A percentile compares a stretch with the other conserved stretches of the same genome.
Conservation (phyloP, 768 basidiomycete species). For the Filobasidium wieringae region DNA sequence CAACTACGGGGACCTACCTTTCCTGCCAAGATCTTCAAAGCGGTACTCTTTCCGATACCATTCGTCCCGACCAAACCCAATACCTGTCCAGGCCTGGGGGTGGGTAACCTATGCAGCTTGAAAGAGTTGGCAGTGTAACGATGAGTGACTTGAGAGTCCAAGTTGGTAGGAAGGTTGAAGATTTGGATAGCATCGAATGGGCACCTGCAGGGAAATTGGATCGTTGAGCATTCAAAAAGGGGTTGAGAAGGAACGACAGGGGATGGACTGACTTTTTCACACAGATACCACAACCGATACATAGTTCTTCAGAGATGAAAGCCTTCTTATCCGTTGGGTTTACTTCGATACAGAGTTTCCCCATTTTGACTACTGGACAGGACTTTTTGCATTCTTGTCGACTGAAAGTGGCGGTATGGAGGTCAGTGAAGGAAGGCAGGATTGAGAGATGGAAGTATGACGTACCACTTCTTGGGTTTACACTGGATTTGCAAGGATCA, state of each 20-base stretch:
- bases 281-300: slow-evolving; percentile 99
- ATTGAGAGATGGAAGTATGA: neutral
- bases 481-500: slow-evolving; percentile 42
- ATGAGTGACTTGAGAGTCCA: slow-evolving; percentile 91
- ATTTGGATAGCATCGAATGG: slow-evolving; percentile 98
- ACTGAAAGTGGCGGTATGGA: slow-evolving; percentile 12
- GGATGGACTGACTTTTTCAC: slow-evolving; percentile 93
- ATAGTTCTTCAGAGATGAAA: slow-evolving; percentile 96
- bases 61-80: slow-evolving; percentile 98
- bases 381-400: slow-evolving; percentile 97
- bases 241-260: neutral
- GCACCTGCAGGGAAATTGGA: slow-evolving; percentile 49
- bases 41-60: slow-evolving; percentile 98
- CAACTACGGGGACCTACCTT: slow-evolving; percentile 42
- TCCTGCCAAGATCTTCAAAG: slow-evolving; percentile 88
- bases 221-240: neutral
- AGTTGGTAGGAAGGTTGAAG: slow-evolving; percentile 95
- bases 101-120: slow-evolving; percentile 95
- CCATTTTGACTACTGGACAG: slow-evolving; percentile 97
- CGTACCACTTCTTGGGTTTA: slow-evolving; percentile 68
- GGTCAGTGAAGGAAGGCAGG: slow-evolving; percentile 1
- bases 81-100: slow-evolving; percentile 92
- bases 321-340: slow-evolving; percentile 92
- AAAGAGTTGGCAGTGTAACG: slow-evolving; percentile 97
- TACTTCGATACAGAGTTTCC: slow-evolving; percentile 97